Evolutionary conservation across 257 asterid genomes (phyloP).

Genomic region (Petrea volubilis): DNA sequence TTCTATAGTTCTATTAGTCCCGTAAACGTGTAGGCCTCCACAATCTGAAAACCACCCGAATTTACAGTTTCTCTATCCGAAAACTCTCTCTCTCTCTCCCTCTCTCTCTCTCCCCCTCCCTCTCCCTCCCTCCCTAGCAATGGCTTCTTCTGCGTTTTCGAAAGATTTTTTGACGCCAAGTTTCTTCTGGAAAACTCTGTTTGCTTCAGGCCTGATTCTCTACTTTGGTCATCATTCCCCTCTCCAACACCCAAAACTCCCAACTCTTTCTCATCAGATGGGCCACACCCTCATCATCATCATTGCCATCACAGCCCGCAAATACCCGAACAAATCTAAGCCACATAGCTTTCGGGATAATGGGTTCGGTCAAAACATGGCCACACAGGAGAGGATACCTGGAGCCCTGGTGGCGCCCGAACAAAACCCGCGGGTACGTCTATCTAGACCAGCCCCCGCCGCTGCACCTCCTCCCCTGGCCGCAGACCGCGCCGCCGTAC

Average conservation of each 20-base stretch:
- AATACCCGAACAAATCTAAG: conserved; percentile 38
- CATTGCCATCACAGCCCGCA: not conserved
- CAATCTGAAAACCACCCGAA: too few species aligned
- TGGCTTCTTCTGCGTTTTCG: not conserved
- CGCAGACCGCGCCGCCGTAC: conserved; percentile 56
- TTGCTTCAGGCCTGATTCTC: conserved; percentile 26
- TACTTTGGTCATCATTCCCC: conserved; percentile 20
- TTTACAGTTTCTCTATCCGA: too few species aligned
- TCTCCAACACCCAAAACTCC: conserved; percentile 23
- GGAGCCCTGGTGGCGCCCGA: conserved; percentile 72
- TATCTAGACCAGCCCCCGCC: conserved; percentile 51
- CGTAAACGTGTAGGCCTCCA: not conserved
- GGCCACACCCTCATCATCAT: not conserved
- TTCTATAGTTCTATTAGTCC: not conserved
- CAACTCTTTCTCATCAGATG: conserved; percentile 18
- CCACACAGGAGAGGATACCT: conserved; percentile 45
- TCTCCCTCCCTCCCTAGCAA: not conserved
- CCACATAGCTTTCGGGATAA: conserved; percentile 58
- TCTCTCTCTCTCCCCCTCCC: not conserved
- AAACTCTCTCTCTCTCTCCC: not conserved
- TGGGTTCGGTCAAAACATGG: conserved; percentile 61
- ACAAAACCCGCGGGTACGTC: conserved; percentile 50
- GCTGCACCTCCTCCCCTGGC: conserved; percentile 56
- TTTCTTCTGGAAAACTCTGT: conserved; percentile 35
- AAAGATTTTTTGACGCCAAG: conserved; percentile 15